Evolutionary conservation across 2,329 filamentous ascomycete genomes (phyloP).

Genomic region (Colletotrichum incanum): DNA sequence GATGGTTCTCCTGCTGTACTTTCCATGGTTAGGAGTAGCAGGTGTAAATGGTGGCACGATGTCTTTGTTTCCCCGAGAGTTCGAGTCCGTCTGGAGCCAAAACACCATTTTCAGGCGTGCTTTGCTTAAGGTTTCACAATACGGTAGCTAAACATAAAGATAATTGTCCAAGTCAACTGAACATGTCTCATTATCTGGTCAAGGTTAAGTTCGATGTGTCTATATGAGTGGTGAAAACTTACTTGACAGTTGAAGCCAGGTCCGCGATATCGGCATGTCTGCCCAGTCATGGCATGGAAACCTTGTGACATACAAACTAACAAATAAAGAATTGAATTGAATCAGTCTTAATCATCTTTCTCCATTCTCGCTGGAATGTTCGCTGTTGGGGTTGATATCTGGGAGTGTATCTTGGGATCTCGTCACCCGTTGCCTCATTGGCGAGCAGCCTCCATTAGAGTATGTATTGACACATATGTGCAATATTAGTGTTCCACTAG

Average conservation of each 20-base stretch:
- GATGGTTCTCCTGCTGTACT: too few relatives aligned
- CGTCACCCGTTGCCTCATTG: not conserved
- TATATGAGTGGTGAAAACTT: not conserved
- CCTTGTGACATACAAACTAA: not conserved
- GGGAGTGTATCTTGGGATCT: not conserved
- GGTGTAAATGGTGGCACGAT: too few relatives aligned
- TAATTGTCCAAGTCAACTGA: too few relatives aligned
- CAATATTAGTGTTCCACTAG: too few relatives aligned
- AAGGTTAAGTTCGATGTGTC: accelerated
- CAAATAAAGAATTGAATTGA: not conserved
- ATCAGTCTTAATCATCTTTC: not conserved
- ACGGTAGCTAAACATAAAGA: not conserved
- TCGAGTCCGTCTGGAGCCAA: too few relatives aligned
- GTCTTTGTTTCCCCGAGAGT: too few relatives aligned
- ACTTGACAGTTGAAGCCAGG: not conserved
- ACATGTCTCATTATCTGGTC: not conserved
- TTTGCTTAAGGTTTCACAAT: too few relatives aligned
- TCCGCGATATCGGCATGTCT: not conserved
- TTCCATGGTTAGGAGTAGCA: too few relatives aligned
- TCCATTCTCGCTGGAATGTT: not conserved
- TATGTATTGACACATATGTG: not conserved
- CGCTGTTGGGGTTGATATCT: not conserved
- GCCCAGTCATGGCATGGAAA: not conserved
- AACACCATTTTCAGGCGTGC: too few relatives aligned
- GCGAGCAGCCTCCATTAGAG: not conserved